Percentiles rank a stretch among this genome's conserved stretches.
Conservation (phyloP, 192 early-diverging fungal species). For the Spizellomyces sp. region DNA sequence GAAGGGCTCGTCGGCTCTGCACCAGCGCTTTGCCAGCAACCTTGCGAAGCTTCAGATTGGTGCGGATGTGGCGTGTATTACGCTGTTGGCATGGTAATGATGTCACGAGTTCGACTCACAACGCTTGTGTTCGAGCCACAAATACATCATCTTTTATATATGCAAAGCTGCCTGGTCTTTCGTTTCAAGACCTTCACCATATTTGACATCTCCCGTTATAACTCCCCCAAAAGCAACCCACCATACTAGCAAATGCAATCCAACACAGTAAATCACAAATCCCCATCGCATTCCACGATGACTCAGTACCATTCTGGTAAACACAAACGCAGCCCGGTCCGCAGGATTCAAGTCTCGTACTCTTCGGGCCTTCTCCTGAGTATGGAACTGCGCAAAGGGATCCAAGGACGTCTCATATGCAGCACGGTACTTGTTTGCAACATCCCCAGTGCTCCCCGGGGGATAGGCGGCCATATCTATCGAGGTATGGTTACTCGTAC, state of each 20-base stretch:
- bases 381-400: constrained; percentile 84
- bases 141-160: too few relatives aligned
- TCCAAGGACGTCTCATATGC: constrained; percentile 86
- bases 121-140: too few relatives aligned
- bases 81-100: too few relatives aligned
- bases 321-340: constrained; percentile 68
- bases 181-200: too few relatives aligned
- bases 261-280: constrained; percentile 67
- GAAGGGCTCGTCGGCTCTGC: too few relatives aligned
- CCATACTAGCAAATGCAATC: constrained; percentile 79
- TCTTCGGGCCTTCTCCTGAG: constrained; percentile 70
- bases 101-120: too few relatives aligned
- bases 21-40: too few relatives aligned
- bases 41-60: too few relatives aligned
- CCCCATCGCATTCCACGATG: constrained; percentile 70
- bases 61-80: too few relatives aligned
- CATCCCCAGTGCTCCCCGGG: constrained; percentile 9
- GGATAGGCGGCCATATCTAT: background rate
- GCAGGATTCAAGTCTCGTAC: constrained; percentile 74
- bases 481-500: background rate
- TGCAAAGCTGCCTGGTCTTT: too few relatives aligned
- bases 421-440: constrained; percentile 15
- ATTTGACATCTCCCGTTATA: too few relatives aligned
- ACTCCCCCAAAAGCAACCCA: constrained; percentile 25
- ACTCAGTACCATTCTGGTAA: constrained; percentile 65